Base-by-base conservation (phyloP, 2,329 filamentous ascomycete species). In the Sporothrix globosa region DNA sequence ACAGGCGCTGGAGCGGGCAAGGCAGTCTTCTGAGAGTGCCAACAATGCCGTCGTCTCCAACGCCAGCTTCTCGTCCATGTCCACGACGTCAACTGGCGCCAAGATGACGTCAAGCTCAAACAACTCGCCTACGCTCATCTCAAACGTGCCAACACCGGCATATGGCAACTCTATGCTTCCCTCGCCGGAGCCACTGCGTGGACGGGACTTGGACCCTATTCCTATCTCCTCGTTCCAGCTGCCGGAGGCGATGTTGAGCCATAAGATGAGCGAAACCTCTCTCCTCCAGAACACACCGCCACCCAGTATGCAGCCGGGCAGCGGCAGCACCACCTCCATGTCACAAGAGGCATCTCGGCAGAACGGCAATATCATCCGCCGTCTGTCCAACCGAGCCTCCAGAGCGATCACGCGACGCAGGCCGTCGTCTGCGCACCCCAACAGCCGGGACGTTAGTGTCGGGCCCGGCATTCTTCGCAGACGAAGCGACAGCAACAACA, bases 401-500 rank as follows among this genome's bases (percentile, higher is more conserved):
- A 79, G 90, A 85, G 81, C 90, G 84, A 78, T 89, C 78, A 81
- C 80, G 52, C 86, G 90, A 72, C 88, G 93, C 73, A 87, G 94
- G 72, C 90, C 91, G 73, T 96, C 92, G 19, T 93, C 92, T 2
- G 90, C 90, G 0, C 87, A 91, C 58, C 87, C 91, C 24, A 88
- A 90, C 72, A 92, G 91, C 78, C 89, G 94, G 54, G 93, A 97
- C 77, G 90, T 92, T 73, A 97, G 94, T 77, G 90, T 93, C 34
- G 96, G 96, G 0, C 96, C 96, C 1, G 91, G 93, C 70, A 91
- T 97, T 68, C 88, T 97, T 80, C 89, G 95, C 73, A 87, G 77
- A 30, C 89, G 94, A 74, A 97, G 94, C 79, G 93, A 96, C 79
- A 97, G 94, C 82, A 96, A 92, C 79, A 92, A 88, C 74, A 90